Base-by-base conservation (phyloP, 192 early-diverging fungal genomes). In the Gaertneriomyces semiglobifer region DNA sequence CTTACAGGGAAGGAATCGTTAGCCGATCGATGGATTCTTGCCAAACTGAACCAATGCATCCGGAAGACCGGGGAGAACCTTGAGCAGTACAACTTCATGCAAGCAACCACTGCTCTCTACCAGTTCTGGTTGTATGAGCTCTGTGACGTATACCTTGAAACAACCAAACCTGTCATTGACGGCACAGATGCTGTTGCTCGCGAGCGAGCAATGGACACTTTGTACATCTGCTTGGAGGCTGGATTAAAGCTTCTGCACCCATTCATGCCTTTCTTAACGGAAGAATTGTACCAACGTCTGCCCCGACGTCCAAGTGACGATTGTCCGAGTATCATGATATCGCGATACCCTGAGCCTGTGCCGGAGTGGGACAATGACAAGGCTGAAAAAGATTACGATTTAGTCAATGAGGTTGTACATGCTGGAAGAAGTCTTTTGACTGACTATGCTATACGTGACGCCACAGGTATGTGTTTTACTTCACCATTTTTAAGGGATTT, bases 191-290 rank as follows among this genome's bases (percentile, higher is more conserved):
- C 80, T 51, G 75, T 77, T 44, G 81, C 80, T 45, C 66, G 63
- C 53, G 71, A 77, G 25, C 69, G 77, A 1, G 64, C 58, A 85
- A 88, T 88, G 74, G 88, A 98, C 63, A 93, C 91, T 9, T 81
- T 99, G 48, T 98, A 96, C 79, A 98, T 93, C 5, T 95, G 93
- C 77, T 81, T 98, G 57, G 95, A 99, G 65, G 79, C 83, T 58
- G 95, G 90, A 11, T 80, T 99, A 66, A 90, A 86, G 69, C 78
- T 99, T 58, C 80, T 99, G 68, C 95, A 98, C 69, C 97, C 97
- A 47, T 92, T 99, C 81, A 97, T 96, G 92, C 97, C 97, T 14
- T 99, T 91, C 75, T 88, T 99, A 53, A 99, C 97, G 42, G 97
- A 99, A 75, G 97, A 99, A 81, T 83, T 99, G 72, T 99, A 87